Evolutionary conservation across 805 yeast species (phyloP).

Genomic region (Cyberlindnera maclurae): DNA sequence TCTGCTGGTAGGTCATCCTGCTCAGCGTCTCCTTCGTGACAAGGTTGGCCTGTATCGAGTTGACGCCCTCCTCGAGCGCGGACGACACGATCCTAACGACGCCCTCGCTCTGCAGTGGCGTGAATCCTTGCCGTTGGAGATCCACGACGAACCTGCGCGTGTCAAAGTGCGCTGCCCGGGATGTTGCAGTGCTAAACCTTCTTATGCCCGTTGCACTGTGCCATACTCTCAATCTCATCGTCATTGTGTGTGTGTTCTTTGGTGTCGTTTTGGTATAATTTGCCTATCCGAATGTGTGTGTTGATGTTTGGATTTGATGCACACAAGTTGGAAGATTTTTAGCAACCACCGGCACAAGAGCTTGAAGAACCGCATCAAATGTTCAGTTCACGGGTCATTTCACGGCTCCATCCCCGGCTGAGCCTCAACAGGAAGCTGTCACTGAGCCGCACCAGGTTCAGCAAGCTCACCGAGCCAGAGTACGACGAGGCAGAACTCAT

Average conservation of each 20-base stretch:
- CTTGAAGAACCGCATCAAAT: no score
- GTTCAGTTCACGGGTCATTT: no score
- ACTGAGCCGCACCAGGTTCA: background rate
- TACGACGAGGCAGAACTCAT: constrained; percentile 29
- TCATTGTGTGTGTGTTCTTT: no score
- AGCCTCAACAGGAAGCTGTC: background rate
- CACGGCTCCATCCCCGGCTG: no score
- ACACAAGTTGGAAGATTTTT: background rate
- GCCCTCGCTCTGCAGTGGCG: constrained; percentile 68
- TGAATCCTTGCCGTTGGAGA: constrained; percentile 56
- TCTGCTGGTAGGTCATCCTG: constrained; percentile 87
- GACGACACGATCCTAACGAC: constrained; percentile 66
- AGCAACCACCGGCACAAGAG: no score
- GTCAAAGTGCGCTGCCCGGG: constrained; percentile 16
- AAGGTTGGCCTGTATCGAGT: constrained; percentile 63
- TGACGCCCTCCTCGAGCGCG: constrained; percentile 76
- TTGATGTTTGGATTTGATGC: background rate
- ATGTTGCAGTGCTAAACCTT: no score
- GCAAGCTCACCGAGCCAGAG: constrained; percentile 21
- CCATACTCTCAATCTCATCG: no score
- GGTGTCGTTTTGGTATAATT: no score
- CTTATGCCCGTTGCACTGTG: no score
- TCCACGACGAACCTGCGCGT: constrained; percentile 21
- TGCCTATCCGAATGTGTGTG: no score
- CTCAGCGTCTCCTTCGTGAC: constrained; percentile 82